Percentiles rank a stretch among this genome's conserved stretches.
Evolutionary conservation across 768 basidiomycete genomes (phyloP).

Genomic region (Hypholoma sublateritium): DNA sequence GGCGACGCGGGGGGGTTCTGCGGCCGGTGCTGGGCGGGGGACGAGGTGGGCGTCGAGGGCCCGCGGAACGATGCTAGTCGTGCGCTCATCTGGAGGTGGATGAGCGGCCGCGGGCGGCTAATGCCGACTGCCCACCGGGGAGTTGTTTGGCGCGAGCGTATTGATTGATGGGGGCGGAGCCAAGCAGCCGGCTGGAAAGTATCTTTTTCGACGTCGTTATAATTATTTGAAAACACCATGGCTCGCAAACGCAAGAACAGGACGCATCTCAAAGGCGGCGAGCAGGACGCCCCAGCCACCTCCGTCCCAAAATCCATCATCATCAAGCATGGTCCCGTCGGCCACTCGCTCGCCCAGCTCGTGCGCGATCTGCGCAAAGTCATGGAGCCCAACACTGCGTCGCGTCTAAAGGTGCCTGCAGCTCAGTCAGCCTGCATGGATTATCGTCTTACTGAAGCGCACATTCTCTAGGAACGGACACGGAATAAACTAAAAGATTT

Average conservation of each 20-base stretch:
- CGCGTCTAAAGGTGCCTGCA: constrained; percentile 72
- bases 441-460: not conserved
- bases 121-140: not conserved
- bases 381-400: constrained; percentile 98
- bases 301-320: constrained; percentile 88
- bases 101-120: not conserved
- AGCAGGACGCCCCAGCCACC: constrained; percentile 27
- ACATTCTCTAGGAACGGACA: constrained; percentile 71
- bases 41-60: constrained; percentile 72
- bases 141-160: not conserved
- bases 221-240: constrained; percentile 39
- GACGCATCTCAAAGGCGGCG: constrained; percentile 72
- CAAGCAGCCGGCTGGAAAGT: constrained; percentile 8
- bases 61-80: constrained; percentile 79
- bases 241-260: constrained; percentile 75
- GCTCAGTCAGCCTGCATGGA: not conserved
- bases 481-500: constrained; percentile 94
- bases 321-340: constrained; percentile 94
- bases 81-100: constrained; percentile 20
- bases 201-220: constrained; percentile 7
- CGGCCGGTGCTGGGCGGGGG: constrained; percentile 52
- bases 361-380: constrained; percentile 93
- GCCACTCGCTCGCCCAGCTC: constrained; percentile 81
- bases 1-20: constrained; percentile 42
- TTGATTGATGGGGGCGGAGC: constrained; percentile 5